Conservation (phyloP, 805 yeast genomes). For the Allodekkera sacchari region DNA sequence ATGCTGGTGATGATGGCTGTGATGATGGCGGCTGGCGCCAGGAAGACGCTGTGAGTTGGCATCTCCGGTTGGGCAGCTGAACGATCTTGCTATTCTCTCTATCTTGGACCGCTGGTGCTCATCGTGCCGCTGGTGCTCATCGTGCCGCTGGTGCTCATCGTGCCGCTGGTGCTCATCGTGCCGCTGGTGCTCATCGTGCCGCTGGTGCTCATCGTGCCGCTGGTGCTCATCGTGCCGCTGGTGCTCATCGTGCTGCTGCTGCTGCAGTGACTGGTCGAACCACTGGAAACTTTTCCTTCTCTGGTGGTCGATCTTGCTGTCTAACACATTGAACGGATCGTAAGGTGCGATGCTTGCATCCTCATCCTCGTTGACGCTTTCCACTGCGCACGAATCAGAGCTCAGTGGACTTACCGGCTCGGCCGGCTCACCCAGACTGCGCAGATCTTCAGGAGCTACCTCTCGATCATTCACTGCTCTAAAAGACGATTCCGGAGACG, state of each 20-base stretch:
- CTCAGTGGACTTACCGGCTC: too few relatives aligned
- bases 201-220: slow-evolving; percentile 3
- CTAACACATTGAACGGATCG: slow-evolving; percentile 12
- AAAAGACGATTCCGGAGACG: too few relatives aligned
- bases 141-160: slow-evolving; percentile 2
- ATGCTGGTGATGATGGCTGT: slow-evolving; percentile 2
- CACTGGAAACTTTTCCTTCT: slow-evolving; percentile 9
- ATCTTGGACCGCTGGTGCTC: not conserved
- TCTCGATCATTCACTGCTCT: too few relatives aligned
- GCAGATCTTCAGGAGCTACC: too few relatives aligned
- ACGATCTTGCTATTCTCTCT: too few relatives aligned
- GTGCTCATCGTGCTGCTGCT: not conserved
- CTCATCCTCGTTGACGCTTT: too few relatives aligned
- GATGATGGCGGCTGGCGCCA: too few relatives aligned
- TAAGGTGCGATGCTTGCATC: too few relatives aligned
- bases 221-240: slow-evolving; percentile 3
- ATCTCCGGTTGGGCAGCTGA: too few relatives aligned
- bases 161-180: slow-evolving; percentile 1
- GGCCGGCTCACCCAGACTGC: too few relatives aligned
- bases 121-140: not conserved
- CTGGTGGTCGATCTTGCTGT: slow-evolving; percentile 9
- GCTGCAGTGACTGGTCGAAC: slow-evolving; percentile 8
- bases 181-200: slow-evolving; percentile 2
- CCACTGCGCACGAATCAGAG: too few relatives aligned
- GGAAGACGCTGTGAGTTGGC: too few relatives aligned